Conservation (phyloP, 176 grass and related monocot genomes). For the Guadua angustifolia region DNA sequence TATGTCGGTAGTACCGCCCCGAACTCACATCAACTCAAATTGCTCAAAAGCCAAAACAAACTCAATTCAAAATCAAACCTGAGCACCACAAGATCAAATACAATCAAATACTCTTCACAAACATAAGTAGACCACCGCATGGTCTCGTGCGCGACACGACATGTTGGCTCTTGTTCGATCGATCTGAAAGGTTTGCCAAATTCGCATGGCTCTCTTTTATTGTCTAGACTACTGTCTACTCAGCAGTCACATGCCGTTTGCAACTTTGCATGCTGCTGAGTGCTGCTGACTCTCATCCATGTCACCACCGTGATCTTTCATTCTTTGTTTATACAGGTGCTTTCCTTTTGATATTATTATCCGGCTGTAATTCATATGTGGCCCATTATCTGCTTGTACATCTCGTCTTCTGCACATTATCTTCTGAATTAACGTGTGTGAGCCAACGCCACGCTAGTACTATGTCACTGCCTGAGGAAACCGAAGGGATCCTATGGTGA, state of each 20-base stretch:
- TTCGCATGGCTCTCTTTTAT: not conserved
- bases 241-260: not conserved
- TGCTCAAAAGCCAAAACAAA: too few species aligned
- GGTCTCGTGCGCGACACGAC: not conserved
- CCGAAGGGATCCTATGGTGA: constrained; percentile 18
- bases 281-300: constrained; percentile 7
- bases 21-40: too few species aligned
- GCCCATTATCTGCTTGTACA: not conserved
- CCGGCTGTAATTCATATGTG: not conserved
- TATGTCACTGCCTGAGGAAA: not conserved
- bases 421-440: not conserved
- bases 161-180: constrained; percentile 15
- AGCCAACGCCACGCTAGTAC: not conserved
- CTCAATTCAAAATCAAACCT: too few species aligned
- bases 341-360: not conserved
- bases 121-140: too few species aligned
- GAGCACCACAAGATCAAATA: too few species aligned
- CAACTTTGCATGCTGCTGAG: not conserved
- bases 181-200: constrained; percentile 19
- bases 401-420: not conserved
- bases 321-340: not conserved
- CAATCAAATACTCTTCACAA: too few species aligned
- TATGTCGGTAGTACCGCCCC: too few species aligned
- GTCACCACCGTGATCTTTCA: constrained; percentile 9
- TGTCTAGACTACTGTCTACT: not conserved